Base-by-base conservation (phyloP, 2,329 filamentous ascomycete genomes). In the Hypoxylon sp. region DNA sequence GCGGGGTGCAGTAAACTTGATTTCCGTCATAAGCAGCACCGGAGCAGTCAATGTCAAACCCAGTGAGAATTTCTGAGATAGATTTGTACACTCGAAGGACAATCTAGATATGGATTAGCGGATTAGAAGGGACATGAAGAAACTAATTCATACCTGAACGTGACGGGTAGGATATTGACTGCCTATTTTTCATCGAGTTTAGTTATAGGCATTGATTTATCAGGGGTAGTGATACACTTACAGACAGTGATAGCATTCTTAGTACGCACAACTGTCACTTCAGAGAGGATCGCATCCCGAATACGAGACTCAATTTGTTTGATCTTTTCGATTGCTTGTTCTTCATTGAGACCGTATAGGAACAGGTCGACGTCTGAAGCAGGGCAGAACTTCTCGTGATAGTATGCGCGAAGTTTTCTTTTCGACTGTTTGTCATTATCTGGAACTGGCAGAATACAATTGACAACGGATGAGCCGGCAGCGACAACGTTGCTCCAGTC, bases 331-430 rank as follows among this genome's bases (percentile, higher is more conserved):
- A 94, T 82, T 0, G 92, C 93, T 75, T 94, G 83, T 51, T 93
- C 88, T 73, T 96, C 92, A 7, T 85, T 90, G 68, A 97, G 83
- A 0, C 90, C 93, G 74, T 96, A 95, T 30, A 97, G 80, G 76
- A 97, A 97, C 2, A 97, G 84, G 77, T 97, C 93, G 9, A 97
- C 91, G 77, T 97, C 93, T 3, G 92, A 95, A 0, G 93, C 93
- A 0, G 93, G 93, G 48, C 75, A 75, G 45, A 76, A 76, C 51
- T 73, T 71, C 52, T 75, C 70, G 56, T 75, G 93, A 72, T 95
- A 97, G 77, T 93, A 97, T 80, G 90, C 82, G 76, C 90, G 82
- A 71, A 90, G 80, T 66, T 83, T 83, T 67, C 87, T 84, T 81
- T 92, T 92, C 49, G 88, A 90, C 32, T 81, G 80, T 52, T 83